A percentile compares a stretch with the other conserved stretches of the same genome.
Evolutionary conservation across 345 rosid species (phyloP).

Genomic region (Salix suchowensis): DNA sequence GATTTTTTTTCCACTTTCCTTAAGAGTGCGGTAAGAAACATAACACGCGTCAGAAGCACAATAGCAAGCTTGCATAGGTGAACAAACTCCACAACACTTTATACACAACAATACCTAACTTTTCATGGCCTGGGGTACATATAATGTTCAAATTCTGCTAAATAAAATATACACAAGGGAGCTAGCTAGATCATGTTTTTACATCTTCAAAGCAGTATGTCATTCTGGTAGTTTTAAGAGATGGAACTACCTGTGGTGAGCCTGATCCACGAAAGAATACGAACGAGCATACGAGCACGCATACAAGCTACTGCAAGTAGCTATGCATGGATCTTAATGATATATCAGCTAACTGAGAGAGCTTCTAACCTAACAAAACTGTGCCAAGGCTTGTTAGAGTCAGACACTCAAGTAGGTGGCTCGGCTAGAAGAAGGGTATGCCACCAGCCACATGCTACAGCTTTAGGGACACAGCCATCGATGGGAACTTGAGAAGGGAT

Average conservation of each 20-base stretch:
- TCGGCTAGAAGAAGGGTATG: constrained; percentile 84
- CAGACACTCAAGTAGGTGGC: constrained; percentile 42
- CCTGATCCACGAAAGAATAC: constrained; percentile 26
- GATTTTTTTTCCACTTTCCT: neutral
- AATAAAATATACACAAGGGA: constrained; percentile 20
- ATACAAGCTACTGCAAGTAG: constrained; percentile 13
- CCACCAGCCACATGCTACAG: constrained; percentile 97
- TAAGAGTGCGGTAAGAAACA: neutral
- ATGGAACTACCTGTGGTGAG: constrained; percentile 8
- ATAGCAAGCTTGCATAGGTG: neutral
- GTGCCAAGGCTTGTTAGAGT: constrained; percentile 19
- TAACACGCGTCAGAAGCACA: neutral
- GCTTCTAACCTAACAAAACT: constrained; percentile 63
- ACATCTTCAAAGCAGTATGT: constrained; percentile 3
- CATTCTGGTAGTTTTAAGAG: neutral
- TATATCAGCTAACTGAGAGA: constrained; percentile 5
- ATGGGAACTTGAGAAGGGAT: constrained; percentile 60
- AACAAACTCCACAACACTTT: neutral
- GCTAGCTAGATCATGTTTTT: constrained; percentile 21
- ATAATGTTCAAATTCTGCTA: constrained; percentile 3
- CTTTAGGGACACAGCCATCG: constrained; percentile 56
- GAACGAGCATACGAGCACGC: constrained; percentile 19
- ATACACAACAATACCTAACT: neutral
- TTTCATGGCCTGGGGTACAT: constrained; percentile 13
- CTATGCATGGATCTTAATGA: constrained; percentile 11